Conservation (phyloP, 306 rosid genomes). For the Trichosanthes cucumerina region DNA sequence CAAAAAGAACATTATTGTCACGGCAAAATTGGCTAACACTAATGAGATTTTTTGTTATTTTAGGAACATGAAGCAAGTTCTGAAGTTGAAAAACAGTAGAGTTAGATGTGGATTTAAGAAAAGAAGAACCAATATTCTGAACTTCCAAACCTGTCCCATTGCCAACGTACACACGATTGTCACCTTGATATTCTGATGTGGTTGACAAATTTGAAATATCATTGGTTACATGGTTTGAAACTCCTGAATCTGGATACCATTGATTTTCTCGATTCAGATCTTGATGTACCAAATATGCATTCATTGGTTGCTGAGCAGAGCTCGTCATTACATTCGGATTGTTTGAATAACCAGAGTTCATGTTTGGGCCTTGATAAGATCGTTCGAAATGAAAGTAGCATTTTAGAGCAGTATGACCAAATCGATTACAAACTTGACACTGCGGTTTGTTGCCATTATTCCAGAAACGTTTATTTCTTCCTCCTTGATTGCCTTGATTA, state of each 20-base stretch:
- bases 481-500: no score
- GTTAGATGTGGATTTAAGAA: not conserved
- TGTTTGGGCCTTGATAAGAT: no score
- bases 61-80: not conserved
- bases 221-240: not conserved
- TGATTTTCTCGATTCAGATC: no score
- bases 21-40: not conserved
- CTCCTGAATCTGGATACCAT: not conserved
- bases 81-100: not conserved
- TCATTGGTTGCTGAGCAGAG: not conserved
- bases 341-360: accelerated
- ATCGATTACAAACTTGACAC: no score
- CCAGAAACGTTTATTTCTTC: no score
- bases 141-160: not conserved
- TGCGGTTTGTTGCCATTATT: no score
- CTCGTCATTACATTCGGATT: no score
- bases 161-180: not conserved
- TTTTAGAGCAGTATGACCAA: no score
- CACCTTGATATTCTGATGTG: not conserved
- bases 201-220: accelerated
- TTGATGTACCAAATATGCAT: accelerated
- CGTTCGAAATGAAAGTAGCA: no score
- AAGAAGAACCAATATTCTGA: not conserved
- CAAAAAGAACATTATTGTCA: not conserved
- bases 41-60: not conserved